Evolutionary conservation across 768 basidiomycete genomes (phyloP), one percentile per base, ranked within the genome.

Genomic region (Phaeolepiota aurea): DNA sequence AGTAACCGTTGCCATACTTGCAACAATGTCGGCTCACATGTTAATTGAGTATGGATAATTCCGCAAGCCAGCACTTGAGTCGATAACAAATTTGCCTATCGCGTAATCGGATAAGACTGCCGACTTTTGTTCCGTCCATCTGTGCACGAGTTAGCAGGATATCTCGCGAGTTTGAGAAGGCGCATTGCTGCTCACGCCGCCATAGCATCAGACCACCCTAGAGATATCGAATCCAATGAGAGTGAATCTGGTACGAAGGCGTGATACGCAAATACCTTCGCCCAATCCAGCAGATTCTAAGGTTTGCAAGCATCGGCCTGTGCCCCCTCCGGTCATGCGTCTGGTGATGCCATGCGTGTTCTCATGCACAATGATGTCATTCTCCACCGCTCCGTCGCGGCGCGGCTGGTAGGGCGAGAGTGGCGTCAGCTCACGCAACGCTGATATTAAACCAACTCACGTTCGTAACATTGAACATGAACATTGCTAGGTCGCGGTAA

Each of bases 281-380:
- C 79, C 80, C 69, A 83, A 70, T 11, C 80, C 81, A 15, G 76
- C 75, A 2, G 79, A 64, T 51, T 83, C 81, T 21, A 65, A 65
- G 19, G 69, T 77, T 51, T 79, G 74, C 44, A 83, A 59, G 61
- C 82, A 83, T 11, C 76, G 61, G 30, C 71, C 72, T 18, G 71
- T 72, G 19, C 71, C 73, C 28, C 74, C 72, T n/a, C 75, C 74
- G 9, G 72, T 75, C 61, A 76, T 58, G 12, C 67, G 58, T 45
- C 62, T 69, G 12, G 68, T 72, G 32, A 71, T 57, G 1, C 69
- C 70, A 41, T 70, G 72, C 3, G 68, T 71, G 50, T 68, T 66
- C 54, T 84, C 69, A 46, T 72, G 69, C 9, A 64, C 54, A 21
- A 70, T 41, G 15, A 72, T 71, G 52, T 81, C 81, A 50, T 79